Conservation (phyloP, 202 grass and related monocot genomes). For the Eragrostis tef region DNA sequence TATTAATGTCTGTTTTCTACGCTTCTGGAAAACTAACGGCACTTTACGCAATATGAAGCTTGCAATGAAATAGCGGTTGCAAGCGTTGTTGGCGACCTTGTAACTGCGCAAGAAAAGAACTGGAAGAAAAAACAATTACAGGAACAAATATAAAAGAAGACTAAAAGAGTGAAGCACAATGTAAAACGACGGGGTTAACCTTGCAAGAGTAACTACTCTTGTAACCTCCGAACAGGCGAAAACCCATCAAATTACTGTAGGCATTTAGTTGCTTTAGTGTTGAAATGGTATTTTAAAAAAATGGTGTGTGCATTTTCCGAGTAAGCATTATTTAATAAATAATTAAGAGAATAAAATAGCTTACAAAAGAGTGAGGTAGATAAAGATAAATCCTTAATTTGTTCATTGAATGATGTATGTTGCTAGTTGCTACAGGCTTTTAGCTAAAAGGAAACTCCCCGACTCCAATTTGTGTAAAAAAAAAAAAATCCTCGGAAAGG, state of each 20-base stretch:
- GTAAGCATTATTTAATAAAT: not conserved
- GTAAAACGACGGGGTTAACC: not conserved
- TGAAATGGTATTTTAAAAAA: not conserved
- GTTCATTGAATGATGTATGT: not conserved
- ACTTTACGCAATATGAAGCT: constrained; percentile 27
- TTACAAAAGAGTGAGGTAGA: not conserved
- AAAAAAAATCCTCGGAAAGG: not conserved
- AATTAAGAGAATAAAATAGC: not conserved
- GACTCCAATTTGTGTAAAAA: not conserved
- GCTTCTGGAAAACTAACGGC: constrained; percentile 34
- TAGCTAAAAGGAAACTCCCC: not conserved
- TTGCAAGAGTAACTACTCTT: not conserved
- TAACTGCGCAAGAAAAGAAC: not conserved
- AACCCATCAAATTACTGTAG: not conserved
- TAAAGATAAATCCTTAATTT: not conserved
- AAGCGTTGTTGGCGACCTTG: constrained; percentile 21
- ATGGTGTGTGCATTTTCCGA: not conserved
- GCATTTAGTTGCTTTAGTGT: no score
- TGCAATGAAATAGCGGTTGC: constrained; percentile 12
- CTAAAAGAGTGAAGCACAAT: not conserved
- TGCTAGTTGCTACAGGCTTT: not conserved
- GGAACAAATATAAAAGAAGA: not conserved
- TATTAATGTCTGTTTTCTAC: not conserved
- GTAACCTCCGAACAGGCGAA: not conserved
- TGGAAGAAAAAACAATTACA: not conserved